Percentiles rank a stretch among this genome's conserved stretches.
These are phyloP conservation scores for Hemileccinum impolitum DNA, from an alignment of 768 basidiomycete species.

Conservation along the genomic window DNA sequence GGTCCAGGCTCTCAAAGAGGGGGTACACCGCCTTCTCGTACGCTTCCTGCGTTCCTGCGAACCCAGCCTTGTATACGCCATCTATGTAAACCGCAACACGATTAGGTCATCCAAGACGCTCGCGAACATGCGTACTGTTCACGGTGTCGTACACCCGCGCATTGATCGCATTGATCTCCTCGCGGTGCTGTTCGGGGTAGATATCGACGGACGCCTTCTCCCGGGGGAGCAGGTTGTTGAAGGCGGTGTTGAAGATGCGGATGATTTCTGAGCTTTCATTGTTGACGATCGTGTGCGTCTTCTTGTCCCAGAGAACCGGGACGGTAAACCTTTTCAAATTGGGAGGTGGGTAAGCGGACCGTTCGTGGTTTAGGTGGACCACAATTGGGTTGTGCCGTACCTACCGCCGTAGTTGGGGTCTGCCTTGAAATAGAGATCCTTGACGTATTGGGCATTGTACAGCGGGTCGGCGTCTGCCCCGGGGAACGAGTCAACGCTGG, in stretches of 20 bases:
- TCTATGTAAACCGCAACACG: constrained; percentile 38
- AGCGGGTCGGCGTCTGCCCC: constrained; percentile 76
- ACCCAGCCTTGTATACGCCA: constrained; percentile 87
- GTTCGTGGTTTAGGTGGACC: too few relatives aligned
- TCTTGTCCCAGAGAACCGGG: constrained; percentile 92
- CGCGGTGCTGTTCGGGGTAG: constrained; percentile 70
- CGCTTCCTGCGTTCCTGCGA: constrained; percentile 76
- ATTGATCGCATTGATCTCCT: constrained; percentile 82
- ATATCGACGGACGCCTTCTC: constrained; percentile 67
- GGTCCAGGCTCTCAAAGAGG: constrained; percentile 78
- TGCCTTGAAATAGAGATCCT: constrained; percentile 80
- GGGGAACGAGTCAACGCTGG: constrained; percentile 61
- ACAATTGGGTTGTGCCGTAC: constrained; percentile 30
- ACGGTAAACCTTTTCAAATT: constrained; percentile 64
- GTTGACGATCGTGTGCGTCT: constrained; percentile 83
- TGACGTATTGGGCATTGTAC: constrained; percentile 64
- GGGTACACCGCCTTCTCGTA: constrained; percentile 75
- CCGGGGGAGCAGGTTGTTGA: constrained; percentile 66
- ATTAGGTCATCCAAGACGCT: not conserved
- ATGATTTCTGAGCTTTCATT: constrained; percentile 97
- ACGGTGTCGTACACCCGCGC: constrained; percentile 84
- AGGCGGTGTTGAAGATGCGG: constrained; percentile 84
- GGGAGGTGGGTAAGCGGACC: not conserved
- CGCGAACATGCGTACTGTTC: constrained; percentile 55
- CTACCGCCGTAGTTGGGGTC: constrained; percentile 70